phyloP scores from a whole-genome alignment of 164 flowering plant genomes.

The Magnolia changhungtana region DNA sequence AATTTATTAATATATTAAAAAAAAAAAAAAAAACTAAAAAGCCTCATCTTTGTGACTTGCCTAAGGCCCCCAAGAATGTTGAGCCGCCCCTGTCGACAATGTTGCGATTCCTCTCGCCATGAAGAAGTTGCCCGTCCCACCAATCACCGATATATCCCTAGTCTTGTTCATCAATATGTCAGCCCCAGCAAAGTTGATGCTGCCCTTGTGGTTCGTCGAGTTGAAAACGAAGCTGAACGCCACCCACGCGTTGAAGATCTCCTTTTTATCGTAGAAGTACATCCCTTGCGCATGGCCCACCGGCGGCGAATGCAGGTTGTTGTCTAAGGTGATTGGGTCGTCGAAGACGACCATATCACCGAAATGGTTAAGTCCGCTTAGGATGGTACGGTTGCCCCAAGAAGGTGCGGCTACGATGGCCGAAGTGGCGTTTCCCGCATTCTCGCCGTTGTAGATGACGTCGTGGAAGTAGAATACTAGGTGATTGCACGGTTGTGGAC shows the following conservation, averaged over 20 bases:
- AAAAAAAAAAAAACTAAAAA: too few species aligned
- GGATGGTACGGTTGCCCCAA: slow-evolving; percentile 49
- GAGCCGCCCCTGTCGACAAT: too few species aligned
- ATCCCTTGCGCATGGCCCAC: slow-evolving; percentile 82
- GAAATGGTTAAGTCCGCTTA: slow-evolving; percentile 48
- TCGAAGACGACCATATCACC: slow-evolving; percentile 71
- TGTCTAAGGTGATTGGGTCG: slow-evolving; percentile 70
- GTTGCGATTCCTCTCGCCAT: slow-evolving; percentile 79
- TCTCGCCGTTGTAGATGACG: slow-evolving; percentile 62
- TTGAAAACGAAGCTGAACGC: slow-evolving; percentile 61
- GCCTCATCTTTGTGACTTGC: too few species aligned
- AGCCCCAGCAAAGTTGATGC: slow-evolving; percentile 60
- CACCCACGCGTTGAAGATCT: slow-evolving; percentile 53
- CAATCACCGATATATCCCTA: slow-evolving; percentile 70
- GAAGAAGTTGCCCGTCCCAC: slow-evolving; percentile 86
- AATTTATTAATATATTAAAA: too few species aligned
- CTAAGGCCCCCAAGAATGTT: too few species aligned
- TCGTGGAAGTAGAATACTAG: slow-evolving; percentile 67
- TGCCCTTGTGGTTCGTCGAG: slow-evolving; percentile 53
- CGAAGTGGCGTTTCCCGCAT: slow-evolving; percentile 57
- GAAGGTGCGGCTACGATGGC: slow-evolving; percentile 60
- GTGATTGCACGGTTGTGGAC: slow-evolving; percentile 45
- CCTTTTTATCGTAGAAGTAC: slow-evolving; percentile 62
- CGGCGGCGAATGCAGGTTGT: slow-evolving; percentile 48
- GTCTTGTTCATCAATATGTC: slow-evolving; percentile 67